phyloP scores from a whole-genome alignment of 371 early-diverging fungal genomes.

The Mucor plumbeus region DNA sequence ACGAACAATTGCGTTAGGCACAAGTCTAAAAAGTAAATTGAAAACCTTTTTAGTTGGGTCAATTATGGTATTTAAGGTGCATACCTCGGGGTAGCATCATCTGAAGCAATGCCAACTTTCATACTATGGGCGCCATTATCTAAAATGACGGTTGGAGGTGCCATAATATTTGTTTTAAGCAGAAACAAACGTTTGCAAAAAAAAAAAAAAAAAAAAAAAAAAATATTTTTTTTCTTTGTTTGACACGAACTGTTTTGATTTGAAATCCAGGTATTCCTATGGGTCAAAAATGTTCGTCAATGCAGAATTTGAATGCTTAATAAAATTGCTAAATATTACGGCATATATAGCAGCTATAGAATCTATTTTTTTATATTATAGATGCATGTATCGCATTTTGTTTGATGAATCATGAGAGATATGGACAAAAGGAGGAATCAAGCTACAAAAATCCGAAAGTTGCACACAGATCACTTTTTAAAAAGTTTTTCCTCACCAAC shows the following conservation, averaged over 20 bases:
- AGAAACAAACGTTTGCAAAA: too few relatives aligned
- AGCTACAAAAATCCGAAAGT: too few relatives aligned
- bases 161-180: not conserved
- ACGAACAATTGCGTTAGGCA: conserved; percentile 74
- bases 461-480: too few relatives aligned
- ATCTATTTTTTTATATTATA: too few relatives aligned
- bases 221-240: not conserved
- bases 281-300: not conserved
- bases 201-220: not conserved
- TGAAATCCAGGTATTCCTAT: not conserved
- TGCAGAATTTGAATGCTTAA: too few relatives aligned
- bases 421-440: too few relatives aligned
- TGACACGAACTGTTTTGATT: not conserved
- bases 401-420: too few relatives aligned
- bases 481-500: too few relatives aligned
- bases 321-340: too few relatives aligned
- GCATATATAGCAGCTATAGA: too few relatives aligned
- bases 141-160: conserved; percentile 53
- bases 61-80: too few relatives aligned
- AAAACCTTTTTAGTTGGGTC: not conserved
- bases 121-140: conserved; percentile 83
- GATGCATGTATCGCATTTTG: too few relatives aligned
- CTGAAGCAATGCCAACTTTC: conserved; percentile 66
- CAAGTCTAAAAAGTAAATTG: conserved; percentile 21
- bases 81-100: conserved; percentile 38